Conservation (phyloP, 2,329 filamentous ascomycete genomes). For the Monosporascus sp. region DNA sequence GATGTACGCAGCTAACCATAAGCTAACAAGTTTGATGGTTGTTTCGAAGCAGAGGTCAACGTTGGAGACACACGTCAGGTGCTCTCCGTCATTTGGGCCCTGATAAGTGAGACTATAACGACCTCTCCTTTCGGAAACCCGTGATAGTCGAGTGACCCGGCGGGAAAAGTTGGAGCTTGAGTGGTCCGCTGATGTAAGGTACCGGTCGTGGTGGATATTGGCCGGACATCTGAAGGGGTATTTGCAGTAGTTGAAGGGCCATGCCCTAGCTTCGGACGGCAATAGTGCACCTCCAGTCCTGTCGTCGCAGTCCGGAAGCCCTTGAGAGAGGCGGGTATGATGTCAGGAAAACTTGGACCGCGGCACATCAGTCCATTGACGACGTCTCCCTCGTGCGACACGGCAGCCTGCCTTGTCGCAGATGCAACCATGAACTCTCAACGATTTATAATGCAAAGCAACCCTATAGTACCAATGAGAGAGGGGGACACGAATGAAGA, state of each 20-base stretch:
- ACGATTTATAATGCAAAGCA: not conserved
- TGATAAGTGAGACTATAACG: slow-evolving; percentile 10
- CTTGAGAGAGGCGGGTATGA: not conserved
- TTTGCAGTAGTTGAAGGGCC: slow-evolving; percentile 7
- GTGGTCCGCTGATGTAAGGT: slow-evolving; percentile 25
- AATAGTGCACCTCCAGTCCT: not conserved
- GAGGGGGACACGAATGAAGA: not conserved
- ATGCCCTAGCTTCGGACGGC: slow-evolving; percentile 10
- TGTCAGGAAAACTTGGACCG: not conserved
- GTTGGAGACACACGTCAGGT: slow-evolving; percentile 10
- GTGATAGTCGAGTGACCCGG: slow-evolving; percentile 17
- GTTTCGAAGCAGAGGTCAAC: not conserved
- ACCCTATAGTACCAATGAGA: not conserved
- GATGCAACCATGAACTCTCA: too few species aligned
- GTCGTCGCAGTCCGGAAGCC: not conserved
- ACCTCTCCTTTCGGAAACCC: slow-evolving; percentile 16
- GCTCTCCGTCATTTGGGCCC: slow-evolving; percentile 12
- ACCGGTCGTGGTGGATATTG: slow-evolving; percentile 19
- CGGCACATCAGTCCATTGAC: not conserved
- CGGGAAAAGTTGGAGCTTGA: slow-evolving; percentile 20
- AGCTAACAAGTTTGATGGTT: slow-evolving; percentile 14
- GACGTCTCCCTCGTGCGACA: not conserved
- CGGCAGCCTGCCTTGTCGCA: not conserved
- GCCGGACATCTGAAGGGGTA: slow-evolving; percentile 1
- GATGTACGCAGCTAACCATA: slow-evolving; percentile 8